phyloP scores from a whole-genome alignment of 305 asterid species.

The Ajuga reptans region DNA sequence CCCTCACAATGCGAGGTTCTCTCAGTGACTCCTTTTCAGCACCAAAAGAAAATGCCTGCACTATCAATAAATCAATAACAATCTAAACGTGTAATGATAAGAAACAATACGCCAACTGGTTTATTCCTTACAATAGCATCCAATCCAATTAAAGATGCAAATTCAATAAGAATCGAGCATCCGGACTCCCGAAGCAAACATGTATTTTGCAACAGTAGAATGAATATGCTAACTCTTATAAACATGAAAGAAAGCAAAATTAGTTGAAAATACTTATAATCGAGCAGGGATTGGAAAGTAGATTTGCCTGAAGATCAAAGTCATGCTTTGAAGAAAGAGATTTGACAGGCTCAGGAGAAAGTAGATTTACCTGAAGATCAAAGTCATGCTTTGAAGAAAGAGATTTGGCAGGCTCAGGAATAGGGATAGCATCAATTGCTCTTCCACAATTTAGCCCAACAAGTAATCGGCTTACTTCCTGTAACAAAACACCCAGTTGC shows the following conservation, averaged over 20 bases:
- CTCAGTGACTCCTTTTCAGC: slow-evolving; percentile 72
- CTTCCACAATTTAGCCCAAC: slow-evolving; percentile 74
- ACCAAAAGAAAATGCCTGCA: slow-evolving; percentile 61
- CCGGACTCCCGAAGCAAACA: neutral
- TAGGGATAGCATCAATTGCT: slow-evolving; percentile 36
- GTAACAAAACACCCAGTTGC: neutral
- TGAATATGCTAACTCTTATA: neutral
- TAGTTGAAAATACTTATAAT: neutral
- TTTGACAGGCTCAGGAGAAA: slow-evolving; percentile 37
- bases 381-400: slow-evolving; percentile 57
- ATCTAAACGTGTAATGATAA: neutral
- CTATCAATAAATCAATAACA: neutral
- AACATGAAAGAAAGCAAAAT: neutral
- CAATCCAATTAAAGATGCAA: neutral
- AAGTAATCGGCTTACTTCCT: slow-evolving; percentile 79
- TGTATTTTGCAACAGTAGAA: neutral
- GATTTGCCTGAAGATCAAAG: slow-evolving; percentile 77
- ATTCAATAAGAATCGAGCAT: neutral
- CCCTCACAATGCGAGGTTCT: slow-evolving; percentile 71
- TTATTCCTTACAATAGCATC: neutral
- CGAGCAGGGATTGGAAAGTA: neutral
- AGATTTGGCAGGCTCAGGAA: slow-evolving; percentile 45
- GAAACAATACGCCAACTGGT: neutral
- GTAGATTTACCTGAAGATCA: slow-evolving; percentile 65
- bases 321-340: slow-evolving; percentile 50